Conservation (phyloP, 805 yeast genomes). For the Candida xiaguanensis region DNA sequence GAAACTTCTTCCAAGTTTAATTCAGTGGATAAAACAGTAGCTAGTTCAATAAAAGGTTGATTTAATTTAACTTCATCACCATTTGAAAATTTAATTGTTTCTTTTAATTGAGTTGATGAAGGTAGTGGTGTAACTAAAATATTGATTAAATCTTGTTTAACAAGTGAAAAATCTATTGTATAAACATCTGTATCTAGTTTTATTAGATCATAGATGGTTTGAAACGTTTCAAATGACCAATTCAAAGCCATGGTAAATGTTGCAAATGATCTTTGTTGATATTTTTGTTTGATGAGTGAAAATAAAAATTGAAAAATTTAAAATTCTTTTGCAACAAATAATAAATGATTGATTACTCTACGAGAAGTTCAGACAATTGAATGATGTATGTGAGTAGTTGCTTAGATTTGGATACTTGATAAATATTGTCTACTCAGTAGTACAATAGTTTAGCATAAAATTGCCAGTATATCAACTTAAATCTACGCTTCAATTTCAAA, state of each 20-base stretch:
- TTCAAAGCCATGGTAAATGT: slow-evolving; percentile 11
- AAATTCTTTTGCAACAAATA: not conserved
- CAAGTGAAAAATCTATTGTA: slow-evolving; percentile 18
- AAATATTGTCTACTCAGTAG: too few relatives aligned
- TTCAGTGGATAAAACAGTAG: slow-evolving; percentile 54
- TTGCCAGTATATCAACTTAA: too few relatives aligned
- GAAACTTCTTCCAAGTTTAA: slow-evolving; percentile 64
- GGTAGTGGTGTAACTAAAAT: slow-evolving; percentile 42
- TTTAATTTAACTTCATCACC: slow-evolving; percentile 62
- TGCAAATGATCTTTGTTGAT: slow-evolving; percentile 1
- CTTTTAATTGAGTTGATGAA: slow-evolving; percentile 26
- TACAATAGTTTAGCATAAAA: too few relatives aligned
- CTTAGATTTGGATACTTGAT: too few relatives aligned
- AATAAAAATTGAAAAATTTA: not conserved
- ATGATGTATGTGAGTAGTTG: too few relatives aligned
- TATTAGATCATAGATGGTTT: slow-evolving; percentile 46
- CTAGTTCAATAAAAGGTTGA: slow-evolving; percentile 57
- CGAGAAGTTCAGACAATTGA: too few relatives aligned
- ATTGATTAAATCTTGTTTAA: slow-evolving; percentile 43
- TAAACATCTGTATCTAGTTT: slow-evolving; percentile 19
- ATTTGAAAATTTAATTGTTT: slow-evolving; percentile 42
- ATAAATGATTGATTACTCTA: too few relatives aligned
- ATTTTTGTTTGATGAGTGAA: slow-evolving; percentile 3
- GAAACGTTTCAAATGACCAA: slow-evolving; percentile 43
- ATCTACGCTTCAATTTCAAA: too few relatives aligned